These are phyloP conservation scores for Symbiodinium natans DNA, from an alignment of 73 alveolate species.

Conservation along the genomic window DNA sequence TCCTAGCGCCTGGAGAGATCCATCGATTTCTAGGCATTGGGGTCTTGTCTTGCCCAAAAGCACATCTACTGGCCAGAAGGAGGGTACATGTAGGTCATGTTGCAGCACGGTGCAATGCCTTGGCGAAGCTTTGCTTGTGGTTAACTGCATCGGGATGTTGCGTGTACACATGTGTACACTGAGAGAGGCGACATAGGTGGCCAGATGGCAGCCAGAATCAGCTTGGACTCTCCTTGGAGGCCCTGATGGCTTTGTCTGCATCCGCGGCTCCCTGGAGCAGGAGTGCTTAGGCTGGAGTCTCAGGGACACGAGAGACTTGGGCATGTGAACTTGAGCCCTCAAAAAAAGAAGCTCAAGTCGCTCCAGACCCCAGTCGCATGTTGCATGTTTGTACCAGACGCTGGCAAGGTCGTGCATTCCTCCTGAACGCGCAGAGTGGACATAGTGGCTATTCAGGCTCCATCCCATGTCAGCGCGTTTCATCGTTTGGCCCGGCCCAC, in stretches of 20 bases:
- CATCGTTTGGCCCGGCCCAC: too few species aligned
- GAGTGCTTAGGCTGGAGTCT: slow-evolving; percentile 67
- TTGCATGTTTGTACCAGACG: not conserved
- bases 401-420: slow-evolving; percentile 73
- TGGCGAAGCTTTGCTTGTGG: too few species aligned
- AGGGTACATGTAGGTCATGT: not conserved
- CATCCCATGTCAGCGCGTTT: too few species aligned
- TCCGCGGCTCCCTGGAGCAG: slow-evolving; percentile 91
- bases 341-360: too few species aligned
- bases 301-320: not conserved
- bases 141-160: too few species aligned
- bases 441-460: slow-evolving; percentile 81
- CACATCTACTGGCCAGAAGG: not conserved
- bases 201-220: too few species aligned
- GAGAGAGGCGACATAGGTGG: too few species aligned
- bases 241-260: slow-evolving; percentile 90
- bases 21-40: slow-evolving; percentile 36
- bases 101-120: not conserved
- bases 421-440: slow-evolving; percentile 46
- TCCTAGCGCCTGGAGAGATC: slow-evolving; percentile 89
- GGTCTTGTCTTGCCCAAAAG: not conserved
- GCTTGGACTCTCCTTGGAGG: too few species aligned
- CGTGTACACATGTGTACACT: too few species aligned
- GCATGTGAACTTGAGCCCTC: not conserved
- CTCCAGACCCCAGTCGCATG: too few species aligned